Conservation (phyloP, 306 rosid species). For the Begonia fuchsioides region DNA sequence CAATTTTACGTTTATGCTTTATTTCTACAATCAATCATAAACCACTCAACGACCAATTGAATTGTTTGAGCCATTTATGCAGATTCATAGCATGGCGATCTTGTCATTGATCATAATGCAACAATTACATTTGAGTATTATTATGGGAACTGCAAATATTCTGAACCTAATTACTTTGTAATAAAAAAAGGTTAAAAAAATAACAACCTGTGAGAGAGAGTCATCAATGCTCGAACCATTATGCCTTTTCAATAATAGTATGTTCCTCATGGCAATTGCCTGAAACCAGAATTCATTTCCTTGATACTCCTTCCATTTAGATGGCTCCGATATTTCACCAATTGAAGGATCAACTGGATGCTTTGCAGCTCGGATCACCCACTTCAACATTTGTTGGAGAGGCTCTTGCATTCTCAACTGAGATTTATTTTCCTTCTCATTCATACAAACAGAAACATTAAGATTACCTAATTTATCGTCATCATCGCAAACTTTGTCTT, state of each 20-base stretch:
- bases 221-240: slow-evolving; percentile 24
- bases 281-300: slow-evolving; percentile 38
- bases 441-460: slow-evolving; percentile 5
- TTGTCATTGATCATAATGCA: too few species aligned
- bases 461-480: background rate
- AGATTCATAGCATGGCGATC: too few species aligned
- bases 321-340: slow-evolving; percentile 36
- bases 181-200: too few species aligned
- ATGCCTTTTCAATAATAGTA: slow-evolving; percentile 18
- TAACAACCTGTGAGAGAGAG: slow-evolving; percentile 41
- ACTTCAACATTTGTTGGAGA: slow-evolving; percentile 48
- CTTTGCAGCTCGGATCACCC: slow-evolving; percentile 45
- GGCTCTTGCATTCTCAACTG: slow-evolving; percentile 53
- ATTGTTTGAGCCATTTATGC: too few species aligned
- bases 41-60: too few species aligned
- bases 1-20: too few species aligned
- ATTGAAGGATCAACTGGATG: slow-evolving; percentile 31
- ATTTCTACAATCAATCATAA: too few species aligned
- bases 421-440: slow-evolving; percentile 17
- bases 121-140: too few species aligned
- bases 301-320: slow-evolving; percentile 35
- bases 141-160: too few species aligned
- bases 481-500: slow-evolving; percentile 6
- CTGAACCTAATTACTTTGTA: too few species aligned
- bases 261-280: slow-evolving; percentile 44